Base-by-base conservation (phyloP, 345 rosid genomes). In the Salix purpurea region DNA sequence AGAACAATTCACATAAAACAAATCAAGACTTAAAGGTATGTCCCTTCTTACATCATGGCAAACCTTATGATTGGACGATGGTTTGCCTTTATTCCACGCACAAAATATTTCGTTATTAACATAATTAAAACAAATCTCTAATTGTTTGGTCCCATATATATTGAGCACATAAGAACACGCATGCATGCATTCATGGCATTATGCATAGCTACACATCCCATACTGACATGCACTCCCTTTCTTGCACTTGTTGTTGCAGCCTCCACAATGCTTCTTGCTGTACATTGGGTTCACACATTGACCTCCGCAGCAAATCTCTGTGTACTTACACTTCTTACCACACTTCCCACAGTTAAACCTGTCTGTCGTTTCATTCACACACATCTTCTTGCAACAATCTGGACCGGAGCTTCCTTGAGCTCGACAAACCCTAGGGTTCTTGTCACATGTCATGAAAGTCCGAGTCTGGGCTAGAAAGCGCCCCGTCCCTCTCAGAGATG, bases 181-280 rank as follows among this genome's bases (percentile, higher is more conserved):
- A 30, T 30, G 30, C 30, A 30, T 30, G 30, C 30, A 30, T 30
- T 3, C 30, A 30, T 2, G 30, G 30, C 30, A 30, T 0, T 30
- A 30, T 30, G 30, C 30, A 30, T 30, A 30, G 30, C 30, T 30
- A 30, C 30, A 30, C 30, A 30, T 30, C 30, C 30, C 92, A 78
- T 78, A 88, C 7, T 72, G 71, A 56, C 94, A 88, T 13, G 74
- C 23, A 50, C 74, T 86, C 30, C 89, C 90, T 80, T 88, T 89
- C 66, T 84, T 69, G 79, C 94, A 91, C 79, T 76, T 83, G 74
- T 83, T 91, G 80, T 74, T 80, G 85, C 92, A 91, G 24, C 82
- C 87, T 21, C 92, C 92, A 52, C 92, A 91, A 40, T 39, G 42
- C 10, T 39, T 39, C 8, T 39, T 30, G 3, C 3, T 30, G 2